These are phyloP conservation scores for Lactarius indigo DNA, from an alignment of 768 basidiomycete species.

Conservation along the genomic window DNA sequence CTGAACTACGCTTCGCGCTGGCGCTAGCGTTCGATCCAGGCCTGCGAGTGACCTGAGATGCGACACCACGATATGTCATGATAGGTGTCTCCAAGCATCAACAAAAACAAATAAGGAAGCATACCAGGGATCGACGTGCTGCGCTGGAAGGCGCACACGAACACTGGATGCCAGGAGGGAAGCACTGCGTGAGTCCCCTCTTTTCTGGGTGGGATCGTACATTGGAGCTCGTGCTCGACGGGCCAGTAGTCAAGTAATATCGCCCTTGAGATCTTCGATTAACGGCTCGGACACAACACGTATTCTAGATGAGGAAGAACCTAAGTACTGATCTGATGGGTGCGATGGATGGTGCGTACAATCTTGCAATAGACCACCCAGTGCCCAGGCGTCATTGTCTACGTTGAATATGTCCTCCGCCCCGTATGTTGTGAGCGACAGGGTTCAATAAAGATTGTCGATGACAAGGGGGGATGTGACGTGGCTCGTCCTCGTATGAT, in stretches of 20 bases:
- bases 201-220: slow-evolving; percentile 75
- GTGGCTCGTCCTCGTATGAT: no score
- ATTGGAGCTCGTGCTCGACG: slow-evolving; percentile 72
- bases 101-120: background rate
- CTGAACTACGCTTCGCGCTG: slow-evolving; percentile 87
- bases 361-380: slow-evolving; percentile 99
- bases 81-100: slow-evolving; percentile 44
- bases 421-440: background rate
- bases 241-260: no score
- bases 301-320: slow-evolving; percentile 47
- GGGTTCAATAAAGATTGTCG: background rate
- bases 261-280: slow-evolving; percentile 74
- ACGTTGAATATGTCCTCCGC: slow-evolving; percentile 90
- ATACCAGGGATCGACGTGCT: slow-evolving; percentile 61
- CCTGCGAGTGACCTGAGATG: slow-evolving; percentile 55
- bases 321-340: no score
- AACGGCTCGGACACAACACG: slow-evolving; percentile 55
- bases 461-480: background rate
- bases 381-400: slow-evolving; percentile 92
- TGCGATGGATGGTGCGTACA: slow-evolving; percentile 41
- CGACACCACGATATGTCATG: slow-evolving; percentile 70
- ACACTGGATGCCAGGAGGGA: slow-evolving; percentile 70
- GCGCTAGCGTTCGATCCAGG: slow-evolving; percentile 86
- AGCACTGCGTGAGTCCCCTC: slow-evolving; percentile 80
- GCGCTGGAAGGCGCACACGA: slow-evolving; percentile 83